Evolutionary conservation across 371 early-diverging fungal species (phyloP).

Genomic region (Coemansia sp.): DNA sequence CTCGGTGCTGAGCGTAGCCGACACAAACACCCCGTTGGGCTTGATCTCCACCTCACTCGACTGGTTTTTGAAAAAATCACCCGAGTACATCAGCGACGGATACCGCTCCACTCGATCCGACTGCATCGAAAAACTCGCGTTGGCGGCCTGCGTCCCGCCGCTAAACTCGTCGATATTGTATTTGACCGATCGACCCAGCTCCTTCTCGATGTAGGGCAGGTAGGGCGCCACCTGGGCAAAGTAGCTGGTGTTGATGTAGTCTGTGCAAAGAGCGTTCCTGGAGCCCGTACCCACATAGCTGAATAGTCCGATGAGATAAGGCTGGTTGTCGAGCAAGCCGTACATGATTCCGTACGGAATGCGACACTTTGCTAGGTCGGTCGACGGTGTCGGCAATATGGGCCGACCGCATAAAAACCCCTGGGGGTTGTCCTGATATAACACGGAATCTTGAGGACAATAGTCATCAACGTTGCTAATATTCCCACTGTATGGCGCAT

Average conservation of each 20-base stretch:
- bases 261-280: not conserved
- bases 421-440: no score
- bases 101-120: not conserved
- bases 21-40: not conserved
- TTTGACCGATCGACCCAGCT: not conserved
- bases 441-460: no score
- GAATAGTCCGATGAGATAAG: not conserved
- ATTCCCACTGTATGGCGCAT: no score
- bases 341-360: no score
- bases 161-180: not conserved
- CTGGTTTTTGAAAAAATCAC: slow-evolving; percentile 2
- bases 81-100: not conserved
- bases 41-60: not conserved
- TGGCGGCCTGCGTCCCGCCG: not conserved
- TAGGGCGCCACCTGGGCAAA: not conserved
- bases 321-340: no score
- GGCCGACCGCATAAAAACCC: no score
- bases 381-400: no score
- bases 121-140: not conserved
- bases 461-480: no score
- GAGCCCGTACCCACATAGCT: not conserved
- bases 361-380: no score
- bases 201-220: not conserved
- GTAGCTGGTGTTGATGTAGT: not conserved
- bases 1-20: no score